Conservation (phyloP, 2,329 filamentous ascomycete genomes). For the Epichloe coenophiala region DNA sequence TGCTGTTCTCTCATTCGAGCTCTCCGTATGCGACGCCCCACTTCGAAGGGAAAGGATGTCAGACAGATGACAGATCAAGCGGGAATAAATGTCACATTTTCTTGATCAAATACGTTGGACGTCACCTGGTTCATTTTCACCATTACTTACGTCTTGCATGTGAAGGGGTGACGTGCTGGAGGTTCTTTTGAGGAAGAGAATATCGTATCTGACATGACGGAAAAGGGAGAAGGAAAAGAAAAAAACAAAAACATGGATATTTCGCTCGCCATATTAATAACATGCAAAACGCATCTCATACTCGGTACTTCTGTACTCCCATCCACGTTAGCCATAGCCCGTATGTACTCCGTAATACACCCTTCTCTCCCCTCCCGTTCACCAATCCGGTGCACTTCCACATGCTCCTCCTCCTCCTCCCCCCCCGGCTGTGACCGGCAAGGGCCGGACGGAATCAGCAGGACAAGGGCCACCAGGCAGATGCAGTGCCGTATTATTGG, state of each 20-base stretch:
- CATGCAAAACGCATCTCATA: too few relatives aligned
- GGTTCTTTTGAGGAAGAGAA: background rate
- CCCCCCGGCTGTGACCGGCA: conserved; percentile 10
- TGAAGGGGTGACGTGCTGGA: background rate
- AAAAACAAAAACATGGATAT: background rate
- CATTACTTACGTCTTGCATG: background rate
- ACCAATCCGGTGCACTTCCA: conserved; percentile 35
- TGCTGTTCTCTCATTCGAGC: too few relatives aligned
- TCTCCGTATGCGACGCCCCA: too few relatives aligned
- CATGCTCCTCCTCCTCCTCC: conserved; percentile 14
- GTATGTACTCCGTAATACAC: too few relatives aligned
- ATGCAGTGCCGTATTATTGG: background rate
- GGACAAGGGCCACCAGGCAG: background rate
- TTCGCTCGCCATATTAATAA: background rate
- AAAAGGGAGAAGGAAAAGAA: background rate
- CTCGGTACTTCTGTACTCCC: background rate
- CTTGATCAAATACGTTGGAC: too few relatives aligned
- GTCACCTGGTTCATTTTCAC: background rate
- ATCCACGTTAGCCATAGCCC: background rate
- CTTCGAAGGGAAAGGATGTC: too few relatives aligned
- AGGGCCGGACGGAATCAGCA: conserved; percentile 23
- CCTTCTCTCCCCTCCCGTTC: background rate
- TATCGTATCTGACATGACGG: background rate
- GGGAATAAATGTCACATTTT: too few relatives aligned
- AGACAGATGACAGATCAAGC: too few relatives aligned